Evolutionary conservation across 2,329 filamentous ascomycete genomes (phyloP).

Genomic region (Cercospora nicotianae): DNA sequence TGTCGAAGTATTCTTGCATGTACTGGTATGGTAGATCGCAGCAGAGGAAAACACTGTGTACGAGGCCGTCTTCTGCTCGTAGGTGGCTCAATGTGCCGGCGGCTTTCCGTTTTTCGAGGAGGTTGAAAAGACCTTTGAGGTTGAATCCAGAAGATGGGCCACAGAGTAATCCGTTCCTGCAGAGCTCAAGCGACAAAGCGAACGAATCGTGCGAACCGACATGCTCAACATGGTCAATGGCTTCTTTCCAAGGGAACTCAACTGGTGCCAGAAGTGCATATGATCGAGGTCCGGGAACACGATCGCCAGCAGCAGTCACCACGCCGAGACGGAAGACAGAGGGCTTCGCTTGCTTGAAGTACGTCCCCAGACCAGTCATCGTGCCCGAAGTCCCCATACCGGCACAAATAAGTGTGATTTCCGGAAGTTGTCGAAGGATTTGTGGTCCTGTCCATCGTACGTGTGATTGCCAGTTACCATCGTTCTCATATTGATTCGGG

Average conservation of each 20-base stretch:
- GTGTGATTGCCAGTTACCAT: conserved; percentile 83
- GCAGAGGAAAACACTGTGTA: conserved; percentile 61
- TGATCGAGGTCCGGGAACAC: conserved; percentile 60
- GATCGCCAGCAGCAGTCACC: conserved; percentile 58
- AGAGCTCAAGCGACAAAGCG: conserved; percentile 55
- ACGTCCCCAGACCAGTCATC: conserved; percentile 72
- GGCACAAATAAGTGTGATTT: conserved; percentile 77
- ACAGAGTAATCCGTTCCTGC: conserved; percentile 58
- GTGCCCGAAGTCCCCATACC: conserved; percentile 94
- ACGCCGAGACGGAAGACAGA: conserved; percentile 44
- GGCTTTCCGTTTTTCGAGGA: conserved; percentile 52
- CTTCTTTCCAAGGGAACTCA: conserved; percentile 59
- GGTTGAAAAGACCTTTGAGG: conserved; percentile 54
- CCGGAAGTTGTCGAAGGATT: conserved; percentile 73
- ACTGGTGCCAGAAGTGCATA: conserved; percentile 52
- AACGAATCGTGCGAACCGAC: conserved; percentile 59
- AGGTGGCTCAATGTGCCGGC: conserved; percentile 49
- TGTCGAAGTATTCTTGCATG: conserved; percentile 58
- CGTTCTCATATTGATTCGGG: conserved; percentile 82
- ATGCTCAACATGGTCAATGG: conserved; percentile 58
- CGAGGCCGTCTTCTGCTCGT: conserved; percentile 47
- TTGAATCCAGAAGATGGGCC: conserved; percentile 64
- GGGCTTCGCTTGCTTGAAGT: conserved; percentile 52
- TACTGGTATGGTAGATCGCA: conserved; percentile 66
- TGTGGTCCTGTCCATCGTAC: conserved; percentile 79